These are phyloP conservation scores for Huntiella omanensis DNA, from an alignment of 2,329 filamentous ascomycete genomes.

Conservation along the genomic window DNA sequence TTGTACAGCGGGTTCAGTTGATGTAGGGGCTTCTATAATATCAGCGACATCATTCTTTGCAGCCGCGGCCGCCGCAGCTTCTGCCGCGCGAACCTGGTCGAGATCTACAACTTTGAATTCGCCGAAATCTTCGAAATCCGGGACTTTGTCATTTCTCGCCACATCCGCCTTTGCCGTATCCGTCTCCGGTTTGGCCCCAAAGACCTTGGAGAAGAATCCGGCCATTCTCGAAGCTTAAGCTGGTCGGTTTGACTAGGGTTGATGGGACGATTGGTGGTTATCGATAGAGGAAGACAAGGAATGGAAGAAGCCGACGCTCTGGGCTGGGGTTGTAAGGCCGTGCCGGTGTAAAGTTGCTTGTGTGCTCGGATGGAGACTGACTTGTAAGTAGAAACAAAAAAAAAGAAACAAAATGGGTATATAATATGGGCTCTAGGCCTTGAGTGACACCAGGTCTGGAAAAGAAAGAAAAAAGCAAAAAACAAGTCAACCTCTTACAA, in stretches of 20 bases:
- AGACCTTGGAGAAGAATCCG: slow-evolving; percentile 9
- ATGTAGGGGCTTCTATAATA: not conserved
- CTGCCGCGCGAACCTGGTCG: slow-evolving; percentile 1
- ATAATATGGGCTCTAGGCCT: not conserved
- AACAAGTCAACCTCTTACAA: not conserved
- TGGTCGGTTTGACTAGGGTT: not conserved
- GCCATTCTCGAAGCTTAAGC: slow-evolving; percentile 1
- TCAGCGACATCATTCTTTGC: not conserved
- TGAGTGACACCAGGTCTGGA: slow-evolving; percentile 4
- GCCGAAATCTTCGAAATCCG: not conserved
- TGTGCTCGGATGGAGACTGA: not conserved
- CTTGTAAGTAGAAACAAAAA: not conserved
- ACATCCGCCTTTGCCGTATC: not conserved
- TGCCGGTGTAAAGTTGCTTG: not conserved
- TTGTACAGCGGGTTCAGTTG: not conserved
- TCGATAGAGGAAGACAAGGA: not conserved
- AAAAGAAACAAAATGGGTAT: not conserved
- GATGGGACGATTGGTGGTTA: not conserved
- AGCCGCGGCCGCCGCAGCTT: not conserved
- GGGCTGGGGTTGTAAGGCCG: not conserved
- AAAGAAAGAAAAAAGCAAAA: not conserved
- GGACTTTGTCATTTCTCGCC: not conserved
- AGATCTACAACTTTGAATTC: slow-evolving; percentile 1
- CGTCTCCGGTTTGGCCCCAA: slow-evolving; percentile 1
- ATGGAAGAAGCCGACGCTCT: not conserved